Conservation (phyloP, 805 yeast genomes). For the Candida maris region DNA sequence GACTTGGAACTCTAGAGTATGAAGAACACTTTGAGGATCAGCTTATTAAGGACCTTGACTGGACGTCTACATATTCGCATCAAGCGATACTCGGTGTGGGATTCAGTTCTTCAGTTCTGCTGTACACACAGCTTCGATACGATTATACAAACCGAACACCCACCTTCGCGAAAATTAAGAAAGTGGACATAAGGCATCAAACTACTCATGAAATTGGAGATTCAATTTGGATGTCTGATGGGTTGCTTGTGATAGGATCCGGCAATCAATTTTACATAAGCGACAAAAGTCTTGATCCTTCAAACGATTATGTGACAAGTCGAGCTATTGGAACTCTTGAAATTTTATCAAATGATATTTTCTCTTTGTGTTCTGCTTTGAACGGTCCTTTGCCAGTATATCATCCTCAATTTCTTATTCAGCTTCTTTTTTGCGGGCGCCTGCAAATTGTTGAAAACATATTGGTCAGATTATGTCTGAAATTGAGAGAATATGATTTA, state of each 20-base stretch:
- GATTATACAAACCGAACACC: conserved; percentile 84
- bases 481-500: conserved; percentile 52
- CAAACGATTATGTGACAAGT: conserved; percentile 45
- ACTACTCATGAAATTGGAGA: conserved; percentile 86
- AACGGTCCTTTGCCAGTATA: conserved; percentile 89
- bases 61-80: conserved; percentile 69
- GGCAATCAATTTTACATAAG: conserved; percentile 88
- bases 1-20: conserved; percentile 63
- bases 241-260: conserved; percentile 75
- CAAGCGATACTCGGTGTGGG: conserved; percentile 82
- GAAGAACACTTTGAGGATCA: conserved; percentile 38
- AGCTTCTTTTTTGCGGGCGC: conserved; percentile 63
- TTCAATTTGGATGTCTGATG: conserved; percentile 79
- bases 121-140: conserved; percentile 79
- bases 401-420: conserved; percentile 86
- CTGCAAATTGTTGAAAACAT: conserved; percentile 52
- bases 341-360: conserved; percentile 52
- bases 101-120: conserved; percentile 54
- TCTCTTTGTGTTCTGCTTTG: conserved; percentile 68
- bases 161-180: conserved; percentile 71
- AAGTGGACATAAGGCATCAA: conserved; percentile 62
- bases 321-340: conserved; percentile 56
- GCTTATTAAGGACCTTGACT: conserved; percentile 69
- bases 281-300: conserved; percentile 60
- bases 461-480: conserved; percentile 48